Evolutionary conservation across 164 flowering plant species (phyloP).

Genomic region (Taxillus chinensis): DNA sequence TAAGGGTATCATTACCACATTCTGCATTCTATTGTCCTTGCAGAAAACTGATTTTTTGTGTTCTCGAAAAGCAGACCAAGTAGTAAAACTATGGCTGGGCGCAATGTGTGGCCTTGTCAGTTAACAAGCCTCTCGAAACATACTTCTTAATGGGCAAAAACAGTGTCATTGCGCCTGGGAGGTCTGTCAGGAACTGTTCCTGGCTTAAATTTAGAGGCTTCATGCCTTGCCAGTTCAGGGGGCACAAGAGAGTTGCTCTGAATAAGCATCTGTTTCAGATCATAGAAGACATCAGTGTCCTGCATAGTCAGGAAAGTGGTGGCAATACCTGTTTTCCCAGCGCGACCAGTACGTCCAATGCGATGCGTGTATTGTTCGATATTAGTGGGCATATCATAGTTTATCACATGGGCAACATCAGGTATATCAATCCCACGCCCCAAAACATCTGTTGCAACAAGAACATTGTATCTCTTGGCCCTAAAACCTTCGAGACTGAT

Average conservation of each 20-base stretch:
- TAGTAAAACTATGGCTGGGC: too few relatives aligned
- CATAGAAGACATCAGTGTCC: conserved; percentile 82
- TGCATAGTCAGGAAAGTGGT: conserved; percentile 79
- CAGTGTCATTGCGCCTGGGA: conserved; percentile 77
- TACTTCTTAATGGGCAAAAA: conserved; percentile 54
- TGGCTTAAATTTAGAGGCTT: conserved; percentile 88
- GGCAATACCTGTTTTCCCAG: conserved; percentile 89
- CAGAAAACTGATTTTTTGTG: too few relatives aligned
- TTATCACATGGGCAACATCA: conserved; percentile 83
- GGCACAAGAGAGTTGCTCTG: conserved; percentile 87
- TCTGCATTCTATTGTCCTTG: too few relatives aligned
- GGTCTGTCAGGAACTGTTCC: conserved; percentile 82
- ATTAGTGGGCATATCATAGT: conserved; percentile 76
- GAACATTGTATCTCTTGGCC: conserved; percentile 75
- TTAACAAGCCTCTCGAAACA: too few relatives aligned
- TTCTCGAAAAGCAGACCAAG: too few relatives aligned
- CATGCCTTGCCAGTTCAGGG: conserved; percentile 81
- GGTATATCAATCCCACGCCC: conserved; percentile 98
- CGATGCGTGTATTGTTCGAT: conserved; percentile 86
- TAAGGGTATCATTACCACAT: too few relatives aligned
- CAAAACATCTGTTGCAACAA: conserved; percentile 90
- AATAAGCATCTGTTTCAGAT: conserved; percentile 86
- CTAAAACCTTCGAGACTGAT: conserved; percentile 88
- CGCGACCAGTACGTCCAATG: conserved; percentile 93
- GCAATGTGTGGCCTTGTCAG: too few relatives aligned